A percentile compares a stretch with the other conserved stretches of the same genome.
These are phyloP conservation scores for Cystofilobasidium bisporidii DNA, from an alignment of 768 basidiomycete species.

Conservation along the genomic window DNA sequence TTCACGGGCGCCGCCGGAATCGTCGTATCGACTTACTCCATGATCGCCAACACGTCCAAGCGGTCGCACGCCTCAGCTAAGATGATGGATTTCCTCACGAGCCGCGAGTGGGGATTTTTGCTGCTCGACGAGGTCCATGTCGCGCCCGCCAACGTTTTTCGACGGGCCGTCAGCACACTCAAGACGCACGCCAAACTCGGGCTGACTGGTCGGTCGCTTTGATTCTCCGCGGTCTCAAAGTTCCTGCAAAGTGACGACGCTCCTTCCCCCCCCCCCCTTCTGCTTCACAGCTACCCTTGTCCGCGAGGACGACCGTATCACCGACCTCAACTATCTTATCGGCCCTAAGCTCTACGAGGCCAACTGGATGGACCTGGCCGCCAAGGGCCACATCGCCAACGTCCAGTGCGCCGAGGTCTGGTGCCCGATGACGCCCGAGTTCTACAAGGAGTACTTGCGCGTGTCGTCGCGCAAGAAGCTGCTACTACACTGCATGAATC, in stretches of 20 bases:
- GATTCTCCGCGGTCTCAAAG: too few relatives aligned
- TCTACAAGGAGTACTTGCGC: slow-evolving; percentile 91
- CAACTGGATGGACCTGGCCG: slow-evolving; percentile 99
- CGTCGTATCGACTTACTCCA: slow-evolving; percentile 96
- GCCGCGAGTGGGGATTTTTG: slow-evolving; percentile 98
- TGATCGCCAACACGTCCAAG: slow-evolving; percentile 98
- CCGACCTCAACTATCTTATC: slow-evolving; percentile 97
- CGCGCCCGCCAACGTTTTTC: slow-evolving; percentile 97
- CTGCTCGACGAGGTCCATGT: slow-evolving; percentile 97
- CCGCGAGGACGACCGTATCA: slow-evolving; percentile 97
- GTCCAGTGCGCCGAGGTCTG: slow-evolving; percentile 99
- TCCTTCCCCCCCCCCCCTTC: background rate
- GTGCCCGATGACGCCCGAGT: slow-evolving; percentile 99
- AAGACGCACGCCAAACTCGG: slow-evolving; percentile 98
- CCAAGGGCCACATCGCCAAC: slow-evolving; percentile 98
- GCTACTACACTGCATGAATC: slow-evolving; percentile 98
- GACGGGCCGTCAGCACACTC: slow-evolving; percentile 93
- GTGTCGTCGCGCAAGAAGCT: slow-evolving; percentile 88
- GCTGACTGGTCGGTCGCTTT: slow-evolving; percentile 62
- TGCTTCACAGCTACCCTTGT: slow-evolving; percentile 72
- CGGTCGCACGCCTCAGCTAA: slow-evolving; percentile 98
- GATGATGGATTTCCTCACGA: slow-evolving; percentile 99
- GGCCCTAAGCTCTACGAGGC: slow-evolving; percentile 99
- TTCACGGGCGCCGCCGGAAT: slow-evolving; percentile 96
- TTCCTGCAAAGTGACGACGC: background rate